Percentiles rank a stretch among this genome's conserved stretches.
phyloP scores from a whole-genome alignment of 2,329 filamentous ascomycete species.

The Aspergillus japonicus region DNA sequence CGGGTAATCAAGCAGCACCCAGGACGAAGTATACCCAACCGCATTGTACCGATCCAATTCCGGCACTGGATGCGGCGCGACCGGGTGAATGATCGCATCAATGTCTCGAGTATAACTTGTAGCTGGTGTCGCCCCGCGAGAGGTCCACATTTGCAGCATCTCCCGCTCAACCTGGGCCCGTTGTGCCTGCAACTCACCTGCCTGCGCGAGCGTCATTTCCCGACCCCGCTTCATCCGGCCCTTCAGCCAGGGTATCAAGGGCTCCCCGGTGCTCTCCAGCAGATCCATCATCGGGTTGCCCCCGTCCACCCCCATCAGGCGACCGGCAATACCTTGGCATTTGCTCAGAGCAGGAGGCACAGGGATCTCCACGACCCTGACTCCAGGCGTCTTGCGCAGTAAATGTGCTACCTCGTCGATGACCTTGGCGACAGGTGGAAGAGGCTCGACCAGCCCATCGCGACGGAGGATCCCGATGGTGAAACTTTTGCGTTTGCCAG shows the following conservation, averaged over 20 bases:
- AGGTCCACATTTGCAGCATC: conserved; percentile 58
- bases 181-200: conserved; percentile 55
- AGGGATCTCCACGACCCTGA: conserved; percentile 61
- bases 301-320: conserved; percentile 60
- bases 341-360: conserved; percentile 53
- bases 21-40: conserved; percentile 61
- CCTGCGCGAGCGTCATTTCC: conserved; percentile 47
- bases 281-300: conserved; percentile 56
- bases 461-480: conserved; percentile 45
- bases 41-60: conserved; percentile 63
- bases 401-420: conserved; percentile 39
- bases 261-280: conserved; percentile 56
- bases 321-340: conserved; percentile 57
- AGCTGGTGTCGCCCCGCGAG: conserved; percentile 11
- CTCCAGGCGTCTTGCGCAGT: conserved; percentile 38
- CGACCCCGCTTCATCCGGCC: conserved; percentile 51
- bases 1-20: conserved; percentile 63
- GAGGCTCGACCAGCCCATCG: conserved; percentile 37
- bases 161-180: conserved; percentile 54
- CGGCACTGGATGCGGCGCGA: conserved; percentile 64
- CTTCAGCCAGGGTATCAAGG: conserved; percentile 60
- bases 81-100: conserved; percentile 63
- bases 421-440: conserved; percentile 42
- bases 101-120: conserved; percentile 30
- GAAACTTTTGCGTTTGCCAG: conserved; percentile 31